Percentiles rank a stretch among this genome's conserved stretches.
Evolutionary conservation across 2,329 filamentous ascomycete genomes (phyloP).

Genomic region (Neofusicoccum sp.): DNA sequence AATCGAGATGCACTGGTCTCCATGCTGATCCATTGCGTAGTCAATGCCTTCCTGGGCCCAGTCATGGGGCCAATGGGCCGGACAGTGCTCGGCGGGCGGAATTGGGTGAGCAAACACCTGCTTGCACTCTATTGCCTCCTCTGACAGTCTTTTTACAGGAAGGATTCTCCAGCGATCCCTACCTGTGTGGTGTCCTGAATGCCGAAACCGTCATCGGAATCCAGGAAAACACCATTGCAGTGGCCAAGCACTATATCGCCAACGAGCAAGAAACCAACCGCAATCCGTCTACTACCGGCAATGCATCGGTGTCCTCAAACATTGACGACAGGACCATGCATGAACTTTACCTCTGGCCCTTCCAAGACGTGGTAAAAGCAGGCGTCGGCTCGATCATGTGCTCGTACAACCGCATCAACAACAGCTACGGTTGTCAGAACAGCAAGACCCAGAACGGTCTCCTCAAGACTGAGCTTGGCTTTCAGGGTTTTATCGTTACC

Average conservation of each 20-base stretch:
- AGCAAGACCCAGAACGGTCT: slow-evolving; percentile 73
- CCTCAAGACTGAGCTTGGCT: slow-evolving; percentile 77
- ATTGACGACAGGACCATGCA: slow-evolving; percentile 67
- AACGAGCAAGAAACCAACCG: slow-evolving; percentile 63
- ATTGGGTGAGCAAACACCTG: not conserved
- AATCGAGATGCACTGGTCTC: not conserved
- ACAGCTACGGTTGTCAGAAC: slow-evolving; percentile 61
- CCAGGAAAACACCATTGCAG: slow-evolving; percentile 44
- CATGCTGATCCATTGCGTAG: not conserved
- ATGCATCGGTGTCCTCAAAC: slow-evolving; percentile 58
- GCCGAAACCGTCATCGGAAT: slow-evolving; percentile 44
- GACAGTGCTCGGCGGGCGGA: slow-evolving; percentile 47
- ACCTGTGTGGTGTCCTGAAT: slow-evolving; percentile 46
- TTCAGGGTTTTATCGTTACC: slow-evolving; percentile 71
- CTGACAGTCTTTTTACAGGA: slow-evolving; percentile 43
- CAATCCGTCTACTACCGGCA: slow-evolving; percentile 34
- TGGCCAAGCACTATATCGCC: slow-evolving; percentile 59
- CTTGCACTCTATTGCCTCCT: not conserved
- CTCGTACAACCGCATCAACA: slow-evolving; percentile 48
- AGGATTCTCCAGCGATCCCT: slow-evolving; percentile 47
- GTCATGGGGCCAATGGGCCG: slow-evolving; percentile 29
- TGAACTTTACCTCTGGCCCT: slow-evolving; percentile 68
- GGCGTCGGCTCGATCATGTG: slow-evolving; percentile 66
- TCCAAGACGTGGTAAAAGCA: slow-evolving; percentile 62
- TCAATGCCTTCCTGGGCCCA: slow-evolving; percentile 1